Evolutionary conservation across 2,329 filamentous ascomycete genomes (phyloP), one percentile per base, ranked within the genome.

Genomic region (Beauveria scarabaeidicola): DNA sequence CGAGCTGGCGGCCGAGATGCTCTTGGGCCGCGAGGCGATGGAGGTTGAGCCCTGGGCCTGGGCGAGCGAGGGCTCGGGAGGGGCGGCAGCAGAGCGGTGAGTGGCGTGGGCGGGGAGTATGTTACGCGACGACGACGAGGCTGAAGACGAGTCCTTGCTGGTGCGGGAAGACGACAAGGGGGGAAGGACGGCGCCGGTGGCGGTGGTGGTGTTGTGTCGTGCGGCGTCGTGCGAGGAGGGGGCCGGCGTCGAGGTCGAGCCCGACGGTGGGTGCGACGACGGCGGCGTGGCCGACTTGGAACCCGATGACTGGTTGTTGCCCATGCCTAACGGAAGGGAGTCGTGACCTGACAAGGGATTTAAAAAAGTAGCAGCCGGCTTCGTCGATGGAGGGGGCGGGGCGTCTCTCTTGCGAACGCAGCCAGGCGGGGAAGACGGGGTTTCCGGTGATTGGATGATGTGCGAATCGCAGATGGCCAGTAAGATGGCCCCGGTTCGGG

Each of bases 21-120:
- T 77, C 66, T 75, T 77, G 60, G 75, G 71, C 9, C 74, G 73
- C 66, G 75, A 76, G 52, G 72, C 73, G 67, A 75, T 74, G 62
- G 75, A 75, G 63, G 79, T 81, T 60, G 80, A 82, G 65, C 81
- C 82, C 60, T 81, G 78, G 54, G 83, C 83, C 70, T 84, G 82
- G 64, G 83, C 79, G 63, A 83, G 78, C 54, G 84, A 85, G 57
- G 81, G 78, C 72, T 86, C 84, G 61, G 84, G 84, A 52, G 83
- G 82, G 59, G 81, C 83, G 66, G 79, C 83, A 66, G 79, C 79
- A 61, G 78, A 80, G 64, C 81, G 78, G 65, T 82, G 80, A 61
- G 78, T 75, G 63, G 77, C 75, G 64, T 83, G 81, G 64, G 81
- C 77, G 61, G 81, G 76, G 68, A 82, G 79, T 67, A 81, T 80